Evolutionary conservation across 495 filamentous ascomycete genomes (phyloP).

Genomic region (Aspergillus steynii): DNA sequence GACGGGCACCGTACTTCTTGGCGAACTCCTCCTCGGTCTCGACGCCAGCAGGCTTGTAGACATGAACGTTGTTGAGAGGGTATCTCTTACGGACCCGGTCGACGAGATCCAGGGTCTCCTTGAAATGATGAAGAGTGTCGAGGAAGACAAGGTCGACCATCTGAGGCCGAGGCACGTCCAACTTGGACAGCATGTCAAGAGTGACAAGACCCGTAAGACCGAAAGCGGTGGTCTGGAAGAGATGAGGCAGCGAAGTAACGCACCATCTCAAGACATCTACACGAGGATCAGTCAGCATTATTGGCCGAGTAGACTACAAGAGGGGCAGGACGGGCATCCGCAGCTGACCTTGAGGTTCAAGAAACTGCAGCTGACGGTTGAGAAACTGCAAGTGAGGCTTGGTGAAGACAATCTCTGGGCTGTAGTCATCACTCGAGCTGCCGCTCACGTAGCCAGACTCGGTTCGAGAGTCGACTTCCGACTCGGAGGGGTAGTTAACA

Average conservation of each 20-base stretch:
- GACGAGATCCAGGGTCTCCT: constrained; percentile 82
- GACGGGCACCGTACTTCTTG: constrained; percentile 71
- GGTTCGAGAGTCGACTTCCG: constrained; percentile 40
- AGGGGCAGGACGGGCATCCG: neutral
- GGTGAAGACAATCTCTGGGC: constrained; percentile 82
- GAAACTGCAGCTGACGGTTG: constrained; percentile 81
- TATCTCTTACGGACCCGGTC: constrained; percentile 76
- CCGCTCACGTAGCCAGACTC: constrained; percentile 93
- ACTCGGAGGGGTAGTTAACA: constrained; percentile 40
- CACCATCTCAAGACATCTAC: constrained; percentile 89
- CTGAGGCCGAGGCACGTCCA: constrained; percentile 65
- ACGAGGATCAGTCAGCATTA: constrained; percentile 26
- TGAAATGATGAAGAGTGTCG: constrained; percentile 94
- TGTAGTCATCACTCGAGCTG: constrained; percentile 61
- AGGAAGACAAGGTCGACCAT: constrained; percentile 92
- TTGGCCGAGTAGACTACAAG: constrained; percentile 13
- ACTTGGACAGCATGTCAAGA: constrained; percentile 89
- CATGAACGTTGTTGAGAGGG: constrained; percentile 74
- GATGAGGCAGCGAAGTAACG: constrained; percentile 81
- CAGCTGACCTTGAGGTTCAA: constrained; percentile 68
- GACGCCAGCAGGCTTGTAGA: constrained; percentile 79
- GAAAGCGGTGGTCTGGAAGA: constrained; percentile 97
- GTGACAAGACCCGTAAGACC: constrained; percentile 92
- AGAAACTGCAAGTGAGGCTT: constrained; percentile 85
- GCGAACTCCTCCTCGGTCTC: constrained; percentile 75